Conservation (phyloP, 2,329 filamentous ascomycete species). For the Ophiosphaerella korrae region DNA sequence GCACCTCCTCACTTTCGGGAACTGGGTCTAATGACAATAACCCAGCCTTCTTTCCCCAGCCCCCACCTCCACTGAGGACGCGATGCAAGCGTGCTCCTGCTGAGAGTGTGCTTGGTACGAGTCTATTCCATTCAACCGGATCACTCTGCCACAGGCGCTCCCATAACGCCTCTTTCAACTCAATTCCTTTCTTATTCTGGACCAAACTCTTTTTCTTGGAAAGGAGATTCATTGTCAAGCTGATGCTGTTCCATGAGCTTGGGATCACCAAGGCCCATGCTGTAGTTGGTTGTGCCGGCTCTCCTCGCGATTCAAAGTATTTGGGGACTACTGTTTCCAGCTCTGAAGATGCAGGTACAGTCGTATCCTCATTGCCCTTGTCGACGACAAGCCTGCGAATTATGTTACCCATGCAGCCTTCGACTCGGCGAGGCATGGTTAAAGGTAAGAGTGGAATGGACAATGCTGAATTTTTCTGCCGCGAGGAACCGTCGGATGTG, state of each 20-base stretch:
- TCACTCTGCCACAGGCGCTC: slow-evolving; percentile 27
- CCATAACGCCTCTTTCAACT: slow-evolving; percentile 9
- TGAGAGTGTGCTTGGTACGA: slow-evolving; percentile 25
- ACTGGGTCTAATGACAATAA: slow-evolving; percentile 75
- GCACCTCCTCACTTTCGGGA: slow-evolving; percentile 9
- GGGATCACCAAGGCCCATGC: slow-evolving; percentile 77
- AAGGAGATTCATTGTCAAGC: slow-evolving; percentile 11
- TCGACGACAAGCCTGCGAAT: slow-evolving; percentile 61
- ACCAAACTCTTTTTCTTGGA: background rate
- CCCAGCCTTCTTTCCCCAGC: slow-evolving; percentile 82
- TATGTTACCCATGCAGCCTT: slow-evolving; percentile 77
- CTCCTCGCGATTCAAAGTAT: slow-evolving; percentile 56
- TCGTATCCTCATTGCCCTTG: slow-evolving; percentile 50
- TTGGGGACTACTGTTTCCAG: slow-evolving; percentile 68
- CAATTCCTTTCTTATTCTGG: background rate
- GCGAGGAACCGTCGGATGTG: background rate
- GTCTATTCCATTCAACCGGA: slow-evolving; percentile 24
- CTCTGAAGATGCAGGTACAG: slow-evolving; percentile 70
- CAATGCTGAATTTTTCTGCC: slow-evolving; percentile 18
- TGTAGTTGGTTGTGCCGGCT: slow-evolving; percentile 57
- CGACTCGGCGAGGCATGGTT: slow-evolving; percentile 66
- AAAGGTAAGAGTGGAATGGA: slow-evolving; percentile 65
- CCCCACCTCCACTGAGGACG: slow-evolving; percentile 77
- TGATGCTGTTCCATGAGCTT: background rate
- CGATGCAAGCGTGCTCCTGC: slow-evolving; percentile 51